A percentile compares a stretch with the other conserved stretches of the same genome.
Conservation (phyloP, 805 yeast genomes). For the Saccharomycopsis sp. region DNA sequence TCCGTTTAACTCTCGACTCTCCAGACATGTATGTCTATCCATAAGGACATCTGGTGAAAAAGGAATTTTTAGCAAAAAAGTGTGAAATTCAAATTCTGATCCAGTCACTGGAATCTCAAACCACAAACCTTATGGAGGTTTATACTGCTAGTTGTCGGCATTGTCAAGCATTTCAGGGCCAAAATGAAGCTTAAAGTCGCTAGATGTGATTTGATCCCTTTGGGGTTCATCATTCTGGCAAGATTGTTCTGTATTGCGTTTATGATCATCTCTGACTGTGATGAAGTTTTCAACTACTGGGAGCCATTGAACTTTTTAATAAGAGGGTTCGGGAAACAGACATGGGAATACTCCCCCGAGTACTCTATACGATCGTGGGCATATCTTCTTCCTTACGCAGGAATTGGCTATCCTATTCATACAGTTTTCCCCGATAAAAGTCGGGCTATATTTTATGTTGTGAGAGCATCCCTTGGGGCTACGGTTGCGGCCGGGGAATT, state of each 20-base stretch:
- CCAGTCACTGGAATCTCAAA: background rate
- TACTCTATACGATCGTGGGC: slow-evolving; percentile 85
- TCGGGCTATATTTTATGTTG: slow-evolving; percentile 41
- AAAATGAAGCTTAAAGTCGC: background rate
- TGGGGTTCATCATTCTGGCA: background rate
- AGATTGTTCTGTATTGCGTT: slow-evolving; percentile 31
- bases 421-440: slow-evolving; percentile 22
- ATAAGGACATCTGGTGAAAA: background rate
- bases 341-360: slow-evolving; percentile 94
- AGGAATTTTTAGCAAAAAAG: background rate
- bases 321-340: slow-evolving; percentile 83
- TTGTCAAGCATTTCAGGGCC: background rate
- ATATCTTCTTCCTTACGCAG: slow-evolving; percentile 46
- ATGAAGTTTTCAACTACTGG: slow-evolving; percentile 90
- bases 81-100: background rate
- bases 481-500: slow-evolving; percentile 46
- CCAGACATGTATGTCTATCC: background rate
- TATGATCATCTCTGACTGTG: slow-evolving; percentile 84
- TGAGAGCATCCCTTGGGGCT: slow-evolving; percentile 41
- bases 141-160: background rate
- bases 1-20: background rate
- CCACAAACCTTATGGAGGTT: background rate
- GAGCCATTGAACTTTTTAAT: slow-evolving; percentile 79
- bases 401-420: slow-evolving; percentile 24
- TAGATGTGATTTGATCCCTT: background rate